A percentile compares a stretch with the other conserved stretches of the same genome.
Evolutionary conservation across 495 filamentous ascomycete genomes (phyloP).

Genomic region (Penicillium pancosmium): DNA sequence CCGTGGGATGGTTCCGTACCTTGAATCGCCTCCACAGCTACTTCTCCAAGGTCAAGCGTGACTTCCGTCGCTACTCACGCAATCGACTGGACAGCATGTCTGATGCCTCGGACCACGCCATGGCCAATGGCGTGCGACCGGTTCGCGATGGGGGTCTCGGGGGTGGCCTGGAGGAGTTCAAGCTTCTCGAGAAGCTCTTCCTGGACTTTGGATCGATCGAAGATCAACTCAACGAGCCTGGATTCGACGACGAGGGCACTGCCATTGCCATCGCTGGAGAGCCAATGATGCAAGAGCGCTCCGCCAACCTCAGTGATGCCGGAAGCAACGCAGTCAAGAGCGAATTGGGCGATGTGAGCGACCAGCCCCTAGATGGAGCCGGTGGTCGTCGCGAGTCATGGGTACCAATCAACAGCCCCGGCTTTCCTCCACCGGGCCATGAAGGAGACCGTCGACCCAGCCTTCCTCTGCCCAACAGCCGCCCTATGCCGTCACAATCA

Average conservation of each 20-base stretch:
- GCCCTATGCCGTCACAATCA: conserved; percentile 41
- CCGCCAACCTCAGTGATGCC: conserved; percentile 42
- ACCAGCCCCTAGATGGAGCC: conserved; percentile 35
- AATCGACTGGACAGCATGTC: conserved; percentile 38
- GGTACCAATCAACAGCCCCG: conserved; percentile 49
- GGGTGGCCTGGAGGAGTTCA: conserved; percentile 75
- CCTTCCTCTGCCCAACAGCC: conserved; percentile 42
- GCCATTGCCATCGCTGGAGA: conserved; percentile 25
- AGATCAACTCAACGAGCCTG: conserved; percentile 40
- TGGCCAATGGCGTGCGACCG: conserved; percentile 43
- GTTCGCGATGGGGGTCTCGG: conserved; percentile 56
- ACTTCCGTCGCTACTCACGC: conserved; percentile 56
- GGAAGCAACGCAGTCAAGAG: conserved; percentile 48
- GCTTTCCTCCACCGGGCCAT: conserved; percentile 37
- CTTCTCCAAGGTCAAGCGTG: conserved; percentile 64
- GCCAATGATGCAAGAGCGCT: conserved; percentile 34
- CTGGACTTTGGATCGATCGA: conserved; percentile 59
- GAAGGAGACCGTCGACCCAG: conserved; percentile 50
- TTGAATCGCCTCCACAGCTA: conserved; percentile 69
- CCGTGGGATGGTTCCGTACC: conserved; percentile 69
- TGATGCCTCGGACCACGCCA: conserved; percentile 37
- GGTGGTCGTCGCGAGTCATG: conserved; percentile 47
- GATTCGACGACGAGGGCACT: conserved; percentile 37
- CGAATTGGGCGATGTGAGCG: conserved; percentile 41
- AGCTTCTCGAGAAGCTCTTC: conserved; percentile 58